Base-by-base conservation (phyloP, 176 grass and related monocot species). In the Carex scoparia region DNA sequence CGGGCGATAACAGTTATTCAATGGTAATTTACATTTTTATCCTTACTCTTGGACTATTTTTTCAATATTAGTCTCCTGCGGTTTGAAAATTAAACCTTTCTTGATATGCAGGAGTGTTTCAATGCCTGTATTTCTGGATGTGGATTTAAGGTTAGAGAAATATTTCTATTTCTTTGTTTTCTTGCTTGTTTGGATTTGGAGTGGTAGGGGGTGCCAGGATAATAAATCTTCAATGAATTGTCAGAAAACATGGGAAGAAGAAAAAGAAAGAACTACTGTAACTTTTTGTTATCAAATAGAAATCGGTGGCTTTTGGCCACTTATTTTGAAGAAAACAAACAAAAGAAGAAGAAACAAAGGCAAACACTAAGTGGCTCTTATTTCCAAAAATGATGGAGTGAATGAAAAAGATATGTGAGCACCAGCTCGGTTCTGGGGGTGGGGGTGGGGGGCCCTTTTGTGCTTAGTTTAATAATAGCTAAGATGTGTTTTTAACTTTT, bases 61-160 rank as follows among this genome's bases (percentile, higher is more conserved):
- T 30, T 75, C 27, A 5, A 79, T 79, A 31, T 57, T 85, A 60
- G n/a, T 57, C 9, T 69, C 32, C 11, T 18, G 18, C 32, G 63
- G 30, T 70, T 67, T 66, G 27, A 10, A 62, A 84, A 32, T 84
- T 27, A 87, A 73, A 48, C 4, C 0, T 84, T 65, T 80, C 64
- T 31, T 55, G 15, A 15, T 85, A 16, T 87, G 33, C 61, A 98
- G 96, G 89, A 92, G 40, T 98, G 96, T 69, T 98, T 98, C 84
- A 89, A 91, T 89, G 96, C 96, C 70, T 98, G 96, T 79, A 87
- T 95, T 16, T 95, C 93, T 73, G 96, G 93, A 7, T 98, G 96
- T 85, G 96, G 96, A 85, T 98, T 85, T 83, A 98, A 87, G 89
- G 96, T 98, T 90, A 15, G 80, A 82, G 44, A 31, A 37, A 10